Evolutionary conservation across 768 basidiomycete species (phyloP), one percentile per base, ranked within the genome.

Genomic region (Boletus subcaerulescens): DNA sequence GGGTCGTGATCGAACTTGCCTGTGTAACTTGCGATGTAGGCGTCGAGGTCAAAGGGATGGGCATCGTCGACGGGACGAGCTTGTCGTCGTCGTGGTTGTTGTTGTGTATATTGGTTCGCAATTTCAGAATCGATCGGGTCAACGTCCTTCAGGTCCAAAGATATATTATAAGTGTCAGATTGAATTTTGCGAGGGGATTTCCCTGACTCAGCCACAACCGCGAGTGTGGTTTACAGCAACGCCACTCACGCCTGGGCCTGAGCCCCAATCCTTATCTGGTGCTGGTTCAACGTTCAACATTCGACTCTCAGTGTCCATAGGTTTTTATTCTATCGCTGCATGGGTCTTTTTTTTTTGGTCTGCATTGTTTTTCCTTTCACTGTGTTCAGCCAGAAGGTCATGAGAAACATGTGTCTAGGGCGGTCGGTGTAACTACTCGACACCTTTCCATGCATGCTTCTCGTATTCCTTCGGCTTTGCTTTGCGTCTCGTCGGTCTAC

Each of bases 31-130:
- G 86, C 75, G 55, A 87, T 84, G 69, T 91, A 89, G 40, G 82
- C 71, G 53, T 95, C 93, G 50, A 95, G 80, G 65, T 96, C 93
- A 65, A 93, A 94, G 5, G 93, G 91, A 65, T 93, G 91, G 0
- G 79, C 78, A 41, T 90, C 89, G 69, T 93, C 87, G 14, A 93
- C 79, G 13, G 74, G 72, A 2, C 79, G 79, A 20, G 77, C 60
- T 35, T 52, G 48, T 22, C 68, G 64, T 52, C 62, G 56, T 56
- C 64, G 52, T 5, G 52, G 38, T 24, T 0, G n/a, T 10, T 48
- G 57, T 24, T 53, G 57, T 5, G 53, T 31, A 29, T 41, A 53
- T 22, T 60, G 59, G 48, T 52, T 51, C n/a, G 56, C 52, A 48
- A 61, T 56, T 20, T 71, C 70, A 15, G 61, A 52, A 2, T 70